Evolutionary conservation across 257 asterid species (phyloP).

Genomic region (Ajuga chamaepitys): DNA sequence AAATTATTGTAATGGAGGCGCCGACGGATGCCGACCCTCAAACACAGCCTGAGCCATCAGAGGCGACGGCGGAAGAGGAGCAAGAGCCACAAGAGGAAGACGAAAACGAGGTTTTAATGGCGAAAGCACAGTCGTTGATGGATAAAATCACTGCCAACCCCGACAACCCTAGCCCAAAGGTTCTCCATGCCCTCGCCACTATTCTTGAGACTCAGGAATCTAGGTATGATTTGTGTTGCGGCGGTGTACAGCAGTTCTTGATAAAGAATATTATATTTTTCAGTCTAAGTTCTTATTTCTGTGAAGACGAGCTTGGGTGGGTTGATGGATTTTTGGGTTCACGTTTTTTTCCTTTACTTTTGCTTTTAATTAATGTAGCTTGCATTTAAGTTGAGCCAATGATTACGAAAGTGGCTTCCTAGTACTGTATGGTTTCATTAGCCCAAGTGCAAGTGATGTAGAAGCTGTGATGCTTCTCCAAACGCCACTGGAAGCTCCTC

Average conservation of each 20-base stretch:
- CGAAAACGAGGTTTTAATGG: slow-evolving; percentile 52
- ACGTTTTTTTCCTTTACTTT: too few relatives aligned
- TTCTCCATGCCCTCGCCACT: slow-evolving; percentile 80
- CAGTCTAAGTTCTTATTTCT: neutral
- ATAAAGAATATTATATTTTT: neutral
- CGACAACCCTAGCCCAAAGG: slow-evolving; percentile 79
- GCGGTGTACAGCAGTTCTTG: neutral
- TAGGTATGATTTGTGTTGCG: slow-evolving; percentile 43
- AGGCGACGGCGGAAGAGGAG: slow-evolving; percentile 24
- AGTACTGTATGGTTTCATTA: neutral
- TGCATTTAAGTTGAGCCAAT: too few relatives aligned
- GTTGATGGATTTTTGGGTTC: too few relatives aligned
- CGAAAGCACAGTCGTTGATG: slow-evolving; percentile 62
- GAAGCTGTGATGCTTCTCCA: neutral
- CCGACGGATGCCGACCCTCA: slow-evolving; percentile 28
- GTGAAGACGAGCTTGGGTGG: too few relatives aligned
- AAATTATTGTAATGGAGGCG: slow-evolving; percentile 30
- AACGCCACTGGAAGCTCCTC: neutral
- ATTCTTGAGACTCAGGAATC: slow-evolving; percentile 76
- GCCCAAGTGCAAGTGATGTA: neutral
- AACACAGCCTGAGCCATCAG: slow-evolving; percentile 25
- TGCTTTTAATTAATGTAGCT: too few relatives aligned
- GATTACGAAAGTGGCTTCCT: neutral
- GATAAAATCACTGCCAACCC: slow-evolving; percentile 67
- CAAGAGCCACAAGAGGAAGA: slow-evolving; percentile 44